Conservation (phyloP, 2,329 filamentous ascomycete species). For the Pseudogymnoascus sp. region DNA sequence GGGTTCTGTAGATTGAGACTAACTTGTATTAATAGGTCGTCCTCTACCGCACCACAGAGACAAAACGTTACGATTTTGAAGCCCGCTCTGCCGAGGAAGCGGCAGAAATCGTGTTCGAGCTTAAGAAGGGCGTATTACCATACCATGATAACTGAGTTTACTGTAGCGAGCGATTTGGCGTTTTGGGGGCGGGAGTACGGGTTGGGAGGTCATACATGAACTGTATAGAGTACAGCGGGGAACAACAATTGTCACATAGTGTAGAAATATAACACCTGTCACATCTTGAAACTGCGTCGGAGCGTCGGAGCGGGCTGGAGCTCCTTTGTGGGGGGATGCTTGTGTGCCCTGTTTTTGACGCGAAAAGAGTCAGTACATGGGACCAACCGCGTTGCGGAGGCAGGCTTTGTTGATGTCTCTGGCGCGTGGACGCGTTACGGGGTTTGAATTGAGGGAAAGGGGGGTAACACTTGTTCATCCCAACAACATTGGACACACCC, state of each 20-base stretch:
- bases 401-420: neutral
- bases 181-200: neutral
- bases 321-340: neutral
- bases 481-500: slow-evolving; percentile 4
- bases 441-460: neutral
- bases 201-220: neutral
- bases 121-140: slow-evolving; percentile 66
- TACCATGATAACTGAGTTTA: slow-evolving; percentile 31
- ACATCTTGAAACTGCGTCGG: neutral
- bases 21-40: slow-evolving; percentile 40
- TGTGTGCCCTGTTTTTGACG: neutral
- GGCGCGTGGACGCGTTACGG: neutral
- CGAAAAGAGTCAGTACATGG: neutral
- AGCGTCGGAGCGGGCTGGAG: neutral
- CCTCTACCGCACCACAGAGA: slow-evolving; percentile 67
- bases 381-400: neutral
- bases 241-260: neutral
- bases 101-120: slow-evolving; percentile 67
- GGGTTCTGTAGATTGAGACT: neutral
- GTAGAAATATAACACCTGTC: slow-evolving; percentile 5
- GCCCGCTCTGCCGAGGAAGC: slow-evolving; percentile 64
- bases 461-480: slow-evolving; percentile 5
- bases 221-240: neutral
- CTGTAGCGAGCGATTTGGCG: slow-evolving; percentile 4
- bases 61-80: slow-evolving; percentile 79